Base-by-base conservation (phyloP, 768 basidiomycete genomes). In the Tulasnella sp. region DNA sequence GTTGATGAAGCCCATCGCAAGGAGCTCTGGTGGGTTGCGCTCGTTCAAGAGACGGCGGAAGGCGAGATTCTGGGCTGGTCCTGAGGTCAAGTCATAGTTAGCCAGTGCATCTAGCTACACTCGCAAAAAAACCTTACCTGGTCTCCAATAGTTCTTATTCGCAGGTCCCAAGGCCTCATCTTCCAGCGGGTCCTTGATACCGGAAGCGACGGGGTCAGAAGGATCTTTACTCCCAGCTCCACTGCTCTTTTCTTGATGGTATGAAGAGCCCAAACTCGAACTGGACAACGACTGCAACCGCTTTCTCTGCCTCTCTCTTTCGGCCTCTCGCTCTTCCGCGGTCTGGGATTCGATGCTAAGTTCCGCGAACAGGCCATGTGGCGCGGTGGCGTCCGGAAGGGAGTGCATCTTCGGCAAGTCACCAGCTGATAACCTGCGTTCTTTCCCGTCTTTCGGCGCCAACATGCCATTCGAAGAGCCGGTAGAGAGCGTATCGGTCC, bases 11-110 rank as follows among this genome's bases (percentile, higher is more conserved):
- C 91, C 91, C 79, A 93, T 93, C 1, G 93, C 87, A 54, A 94
- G 81, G 75, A 95, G 93, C 79, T 93, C 93, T 0, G 93, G 93
- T 0, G 92, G 91, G 78, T 92, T 91, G 76, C 88, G 89, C 80
- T 93, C 92, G 67, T 93, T 93, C 80, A 82, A 79, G 31, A 83
- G 78, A 12, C 77, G 78, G 39, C 70, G 79, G 76, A 76, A 75
- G 40, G 71, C 72, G 19, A 76, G 73, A 58, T 79, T 77, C 15
- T 75, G 93, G 82, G 36, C 86, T 85, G 75, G 90, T 54, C 76
- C 77, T 78, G 31, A 12, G 38, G n/a, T n/a, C 22, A 68, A 1
- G 19, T 38, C 29, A 22, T 31, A 40, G 76, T 19, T n/a, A 75
- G 34, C 36, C 39, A 7, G 15, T 9, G 22, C 25, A 29, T 22